Percentiles rank a stretch among this genome's conserved stretches.
These are phyloP conservation scores for Aureobasidium melanogenum DNA, from an alignment of 2,329 filamentous ascomycete genomes.

Conservation along the genomic window DNA sequence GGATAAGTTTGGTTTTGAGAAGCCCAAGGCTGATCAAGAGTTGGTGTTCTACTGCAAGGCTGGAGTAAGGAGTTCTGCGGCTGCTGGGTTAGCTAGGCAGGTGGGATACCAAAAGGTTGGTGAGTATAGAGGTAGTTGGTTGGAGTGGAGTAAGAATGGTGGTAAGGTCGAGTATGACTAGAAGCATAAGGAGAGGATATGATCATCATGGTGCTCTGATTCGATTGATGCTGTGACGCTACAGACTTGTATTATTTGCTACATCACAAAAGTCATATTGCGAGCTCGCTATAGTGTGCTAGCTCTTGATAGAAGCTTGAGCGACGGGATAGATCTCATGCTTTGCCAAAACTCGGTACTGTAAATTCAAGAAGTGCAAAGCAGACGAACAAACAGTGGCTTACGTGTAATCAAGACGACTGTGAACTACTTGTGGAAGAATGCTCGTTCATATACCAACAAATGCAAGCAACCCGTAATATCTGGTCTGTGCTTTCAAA, in stretches of 20 bases:
- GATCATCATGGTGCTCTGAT: too few species aligned
- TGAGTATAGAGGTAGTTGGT: slow-evolving; percentile 67
- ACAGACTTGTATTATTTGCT: background rate
- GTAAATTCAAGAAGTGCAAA: too few species aligned
- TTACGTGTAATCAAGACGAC: background rate
- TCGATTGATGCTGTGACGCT: background rate
- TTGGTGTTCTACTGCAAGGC: slow-evolving; percentile 90
- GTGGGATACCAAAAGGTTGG: slow-evolving; percentile 65
- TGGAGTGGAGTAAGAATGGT: slow-evolving; percentile 71
- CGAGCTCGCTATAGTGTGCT: too few species aligned
- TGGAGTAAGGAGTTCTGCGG: slow-evolving; percentile 71
- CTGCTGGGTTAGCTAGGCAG: slow-evolving; percentile 65
- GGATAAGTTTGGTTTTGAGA: slow-evolving; percentile 68
- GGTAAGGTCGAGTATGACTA: slow-evolving; percentile 38
- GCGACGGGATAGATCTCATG: background rate
- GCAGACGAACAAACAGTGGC: too few species aligned
- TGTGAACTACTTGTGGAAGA: too few species aligned
- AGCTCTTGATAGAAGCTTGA: too few species aligned
- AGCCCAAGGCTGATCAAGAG: slow-evolving; percentile 47
- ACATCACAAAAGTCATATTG: background rate
- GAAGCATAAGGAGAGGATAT: background rate
- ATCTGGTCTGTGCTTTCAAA: background rate
- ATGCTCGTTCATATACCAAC: too few species aligned
- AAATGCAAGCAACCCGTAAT: background rate
- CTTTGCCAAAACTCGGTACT: background rate